Evolutionary conservation across 176 grass and related monocot species (phyloP), one percentile per base, ranked within the genome.

Genomic region (Echinochloa phyllopogon): DNA sequence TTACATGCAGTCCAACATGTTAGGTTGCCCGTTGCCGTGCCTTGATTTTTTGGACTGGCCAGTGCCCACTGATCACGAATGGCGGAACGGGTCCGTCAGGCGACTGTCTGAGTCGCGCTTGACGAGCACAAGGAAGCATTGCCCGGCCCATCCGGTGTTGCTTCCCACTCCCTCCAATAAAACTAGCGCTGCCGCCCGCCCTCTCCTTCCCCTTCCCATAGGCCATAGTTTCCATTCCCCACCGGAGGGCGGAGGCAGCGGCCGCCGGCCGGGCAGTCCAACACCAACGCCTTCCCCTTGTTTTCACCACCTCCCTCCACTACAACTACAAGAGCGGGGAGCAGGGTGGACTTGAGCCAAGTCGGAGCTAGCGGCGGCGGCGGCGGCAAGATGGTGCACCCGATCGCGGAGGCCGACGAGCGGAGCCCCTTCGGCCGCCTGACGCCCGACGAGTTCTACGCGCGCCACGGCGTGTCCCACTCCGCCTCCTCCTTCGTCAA

Each of bases 351-450:
- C 29, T 33, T 33, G 24, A 6, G 53, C 55, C 20, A 5, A 53
- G 56, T 21, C 9, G 37, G 37, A 11, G 41, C 18, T 6, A 75
- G 38, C 7, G 38, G 29, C 49, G 38, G 2, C 7, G 49, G 29
- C 49, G 38, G 2, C 17, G 10, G 20, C 27, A 20, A 23, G 48
- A 87, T 81, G 86, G 80, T 78, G 82, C 95, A 98, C 18, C 92
- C 92, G 10, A 77, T 94, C 18, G 92, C 92, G 27, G 95, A 98
- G 64, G 95, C 95, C 16, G 86, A 94, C 90, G 92, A 98, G 58
- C 78, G 60, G 67, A 91, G 92, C 78, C 95, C 90, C 64, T 86
- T 93, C 44, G 95, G 95, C 2, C 52, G 29, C 0, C 88, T 85
- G 1, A 92, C 62, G 0, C 64, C 87, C 4, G 84, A 91, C 10